Evolutionary conservation across 495 filamentous ascomycete genomes (phyloP), one percentile per base, ranked within the genome.

Genomic region (Xylaria cubensis): DNA sequence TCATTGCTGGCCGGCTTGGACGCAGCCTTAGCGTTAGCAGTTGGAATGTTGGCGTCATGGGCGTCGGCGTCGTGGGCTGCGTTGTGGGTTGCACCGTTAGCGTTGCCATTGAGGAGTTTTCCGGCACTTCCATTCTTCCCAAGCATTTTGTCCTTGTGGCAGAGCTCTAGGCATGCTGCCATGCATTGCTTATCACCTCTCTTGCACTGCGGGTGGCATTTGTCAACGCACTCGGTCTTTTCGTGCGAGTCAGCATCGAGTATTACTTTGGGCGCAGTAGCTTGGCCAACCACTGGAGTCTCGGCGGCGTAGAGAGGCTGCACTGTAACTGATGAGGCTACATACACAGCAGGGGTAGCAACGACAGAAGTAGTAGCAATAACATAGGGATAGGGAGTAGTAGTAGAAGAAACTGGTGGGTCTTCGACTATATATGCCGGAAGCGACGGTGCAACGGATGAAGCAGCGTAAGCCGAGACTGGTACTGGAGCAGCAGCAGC

Each of bases 201-300:
- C 48, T 26, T 10, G 21, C 65, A 67, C 50, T 67, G 13, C 19
- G 15, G 10, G 50, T n/a, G 32, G 65, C 65, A 67, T 21, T 44
- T 55, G 12, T 13, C 13, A 1, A 13, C 34, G 34, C 65, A 67
- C 19, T n/a, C n/a, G 34, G 10, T 19, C 24, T 67, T 24, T 0
- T n/a, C 34, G 15, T 42, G n/a, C n/a, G 65, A n/a, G n/a, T 21
- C 65, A 29, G 6, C 13, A 8, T 39, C 8, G 66, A 26, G 44
- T 44, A 21, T 19, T 10, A 46, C 10, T 3, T 7, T 41, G 39
- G 63, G 41, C 13, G 42, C 24, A 6, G 34, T 7, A 6, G 39
- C 42, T 21, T 48, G 46, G 1, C 39, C 15, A 3, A 53, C 29
- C 0, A 26, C 26, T 3, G 64, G 46, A 53, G 64, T 53, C 32